A percentile compares a stretch with the other conserved stretches of the same genome.
Conservation (phyloP, 2,329 filamentous ascomycete species). For the Colletotrichum eleusines region DNA sequence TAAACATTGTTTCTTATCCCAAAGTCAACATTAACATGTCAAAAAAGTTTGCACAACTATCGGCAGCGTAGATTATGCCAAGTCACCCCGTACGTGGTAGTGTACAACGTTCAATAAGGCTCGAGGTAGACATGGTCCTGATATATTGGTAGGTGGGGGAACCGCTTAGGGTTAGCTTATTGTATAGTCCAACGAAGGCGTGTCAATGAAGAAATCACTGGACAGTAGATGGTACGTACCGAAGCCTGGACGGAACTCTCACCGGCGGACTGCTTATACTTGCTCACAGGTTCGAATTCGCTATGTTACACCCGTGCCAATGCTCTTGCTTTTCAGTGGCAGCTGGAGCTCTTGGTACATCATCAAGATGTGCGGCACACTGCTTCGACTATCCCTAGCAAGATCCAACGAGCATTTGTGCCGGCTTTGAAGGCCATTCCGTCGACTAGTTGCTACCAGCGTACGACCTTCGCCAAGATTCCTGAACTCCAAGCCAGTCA, state of each 20-base stretch:
- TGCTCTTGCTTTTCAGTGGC: accelerated
- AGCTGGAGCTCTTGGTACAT: not conserved
- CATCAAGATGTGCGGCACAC: not conserved
- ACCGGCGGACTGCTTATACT: not conserved
- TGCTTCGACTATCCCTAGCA: not conserved
- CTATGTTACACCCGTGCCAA: too few species aligned
- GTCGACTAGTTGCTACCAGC: not conserved
- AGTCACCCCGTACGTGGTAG: too few species aligned
- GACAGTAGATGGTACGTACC: not conserved
- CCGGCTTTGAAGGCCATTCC: not conserved
- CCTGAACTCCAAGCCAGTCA: too few species aligned
- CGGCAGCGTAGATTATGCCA: not conserved
- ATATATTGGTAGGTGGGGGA: too few species aligned
- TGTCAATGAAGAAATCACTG: not conserved
- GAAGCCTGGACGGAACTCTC: not conserved
- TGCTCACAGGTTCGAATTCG: not conserved
- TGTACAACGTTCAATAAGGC: not conserved
- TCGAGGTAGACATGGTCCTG: not conserved
- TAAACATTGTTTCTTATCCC: not conserved
- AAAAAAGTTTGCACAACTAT: not conserved
- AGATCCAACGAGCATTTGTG: not conserved
- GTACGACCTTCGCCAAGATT: too few species aligned
- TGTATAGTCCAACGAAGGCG: too few species aligned
- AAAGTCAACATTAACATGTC: not conserved
- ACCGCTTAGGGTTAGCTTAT: too few species aligned